These are phyloP conservation scores for Tulasnella sp. DNA, from an alignment of 768 basidiomycete genomes.

Conservation along the genomic window DNA sequence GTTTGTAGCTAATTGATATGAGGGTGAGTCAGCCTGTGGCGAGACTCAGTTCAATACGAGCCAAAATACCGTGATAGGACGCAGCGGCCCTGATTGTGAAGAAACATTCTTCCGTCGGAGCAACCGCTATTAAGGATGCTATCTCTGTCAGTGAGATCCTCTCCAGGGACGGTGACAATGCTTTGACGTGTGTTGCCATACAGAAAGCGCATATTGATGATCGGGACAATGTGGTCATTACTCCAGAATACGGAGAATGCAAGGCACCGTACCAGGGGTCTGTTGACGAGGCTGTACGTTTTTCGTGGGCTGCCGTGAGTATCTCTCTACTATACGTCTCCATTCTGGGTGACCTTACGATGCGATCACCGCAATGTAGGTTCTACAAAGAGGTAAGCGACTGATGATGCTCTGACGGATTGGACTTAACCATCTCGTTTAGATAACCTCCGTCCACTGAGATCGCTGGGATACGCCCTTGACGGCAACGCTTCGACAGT, in stretches of 20 bases:
- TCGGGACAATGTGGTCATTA: background rate
- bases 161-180: too few species aligned
- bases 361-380: background rate
- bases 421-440: background rate
- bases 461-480: background rate
- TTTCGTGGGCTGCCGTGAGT: background rate
- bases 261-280: background rate
- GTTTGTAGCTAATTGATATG: background rate
- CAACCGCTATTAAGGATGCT: background rate
- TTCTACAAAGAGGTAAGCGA: background rate
- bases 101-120: background rate
- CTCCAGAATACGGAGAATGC: background rate
- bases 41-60: background rate
- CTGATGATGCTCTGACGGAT: background rate
- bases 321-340: background rate
- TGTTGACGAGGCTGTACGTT: background rate
- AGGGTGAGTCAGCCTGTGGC: background rate
- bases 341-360: too few species aligned
- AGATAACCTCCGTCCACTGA: too few species aligned
- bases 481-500: background rate
- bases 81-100: background rate
- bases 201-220: background rate
- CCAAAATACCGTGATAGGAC: background rate
- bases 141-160: background rate
- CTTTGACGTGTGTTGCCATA: background rate